Conservation (phyloP, 306 rosid genomes). For the Oxytropis ochrocephala region DNA sequence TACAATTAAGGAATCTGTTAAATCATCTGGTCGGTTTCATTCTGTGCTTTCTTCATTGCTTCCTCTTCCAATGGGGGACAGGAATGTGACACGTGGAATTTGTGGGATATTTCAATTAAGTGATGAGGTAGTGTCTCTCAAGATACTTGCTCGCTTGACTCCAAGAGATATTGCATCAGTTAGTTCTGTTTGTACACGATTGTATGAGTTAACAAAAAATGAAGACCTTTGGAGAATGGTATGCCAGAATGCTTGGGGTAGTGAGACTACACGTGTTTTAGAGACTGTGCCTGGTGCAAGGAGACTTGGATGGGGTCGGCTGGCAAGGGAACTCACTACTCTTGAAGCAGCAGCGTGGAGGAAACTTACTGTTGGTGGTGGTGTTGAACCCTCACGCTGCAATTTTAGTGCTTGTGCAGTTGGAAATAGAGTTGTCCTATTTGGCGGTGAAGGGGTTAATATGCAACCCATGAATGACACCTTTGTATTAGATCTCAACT, state of each 20-base stretch:
- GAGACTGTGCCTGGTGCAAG: constrained; percentile 97
- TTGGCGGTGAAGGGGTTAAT: constrained; percentile 98
- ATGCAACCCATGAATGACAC: constrained; percentile 99
- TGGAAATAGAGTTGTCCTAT: constrained; percentile 93
- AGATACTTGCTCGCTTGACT: constrained; percentile 81
- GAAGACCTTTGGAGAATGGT: constrained; percentile 98
- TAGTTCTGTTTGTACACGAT: constrained; percentile 73
- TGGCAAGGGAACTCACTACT: constrained; percentile 93
- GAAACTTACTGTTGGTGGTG: constrained; percentile 87
- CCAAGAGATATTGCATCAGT: constrained; percentile 97
- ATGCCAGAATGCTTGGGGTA: constrained; percentile 99
- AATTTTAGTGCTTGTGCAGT: constrained; percentile 99
- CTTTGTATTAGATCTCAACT: constrained; percentile 81
- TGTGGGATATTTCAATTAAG: constrained; percentile 90
- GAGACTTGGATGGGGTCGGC: constrained; percentile 93
- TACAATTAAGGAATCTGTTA: constrained; percentile 48
- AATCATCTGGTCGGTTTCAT: constrained; percentile 52
- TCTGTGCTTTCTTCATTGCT: constrained; percentile 61
- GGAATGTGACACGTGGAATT: constrained; percentile 81
- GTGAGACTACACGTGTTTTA: constrained; percentile 88
- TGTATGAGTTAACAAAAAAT: constrained; percentile 72
- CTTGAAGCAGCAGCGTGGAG: constrained; percentile 99
- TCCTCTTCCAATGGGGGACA: constrained; percentile 51
- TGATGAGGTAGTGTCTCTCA: constrained; percentile 88
- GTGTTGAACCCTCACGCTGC: constrained; percentile 96